Conservation (phyloP, 164 flowering plant species). For the Vitis rupestris region DNA sequence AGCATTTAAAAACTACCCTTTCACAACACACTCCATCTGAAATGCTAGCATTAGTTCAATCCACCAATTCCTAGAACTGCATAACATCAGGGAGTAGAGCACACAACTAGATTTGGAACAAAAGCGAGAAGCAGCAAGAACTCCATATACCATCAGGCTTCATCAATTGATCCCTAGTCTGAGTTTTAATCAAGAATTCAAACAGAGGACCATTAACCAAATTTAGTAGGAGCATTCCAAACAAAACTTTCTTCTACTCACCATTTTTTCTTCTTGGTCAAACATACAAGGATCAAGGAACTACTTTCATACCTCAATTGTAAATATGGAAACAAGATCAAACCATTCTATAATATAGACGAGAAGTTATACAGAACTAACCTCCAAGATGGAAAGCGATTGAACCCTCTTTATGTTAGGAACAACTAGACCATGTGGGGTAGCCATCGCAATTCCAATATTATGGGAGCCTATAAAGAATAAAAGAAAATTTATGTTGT, state of each 20-base stretch:
- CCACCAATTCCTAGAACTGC: no score
- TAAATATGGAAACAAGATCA: background rate
- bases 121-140: no score
- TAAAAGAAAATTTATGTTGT: background rate
- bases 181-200: background rate
- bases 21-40: no score
- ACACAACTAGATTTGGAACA: no score
- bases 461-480: constrained; percentile 70
- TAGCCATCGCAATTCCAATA: constrained; percentile 96
- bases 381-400: constrained; percentile 83
- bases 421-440: constrained; percentile 85
- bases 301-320: background rate
- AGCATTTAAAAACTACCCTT: no score
- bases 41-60: no score
- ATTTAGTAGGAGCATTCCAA: background rate
- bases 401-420: constrained; percentile 95
- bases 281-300: constrained; percentile 2
- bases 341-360: background rate
- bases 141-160: no score
- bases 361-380: constrained; percentile 26
- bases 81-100: no score
- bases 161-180: no score
- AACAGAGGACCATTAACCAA: background rate
- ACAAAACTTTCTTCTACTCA: background rate
- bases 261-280: background rate